These are phyloP conservation scores for Hymenotorrendiella dingleyae DNA, from an alignment of 2,329 filamentous ascomycete species.

Conservation along the genomic window DNA sequence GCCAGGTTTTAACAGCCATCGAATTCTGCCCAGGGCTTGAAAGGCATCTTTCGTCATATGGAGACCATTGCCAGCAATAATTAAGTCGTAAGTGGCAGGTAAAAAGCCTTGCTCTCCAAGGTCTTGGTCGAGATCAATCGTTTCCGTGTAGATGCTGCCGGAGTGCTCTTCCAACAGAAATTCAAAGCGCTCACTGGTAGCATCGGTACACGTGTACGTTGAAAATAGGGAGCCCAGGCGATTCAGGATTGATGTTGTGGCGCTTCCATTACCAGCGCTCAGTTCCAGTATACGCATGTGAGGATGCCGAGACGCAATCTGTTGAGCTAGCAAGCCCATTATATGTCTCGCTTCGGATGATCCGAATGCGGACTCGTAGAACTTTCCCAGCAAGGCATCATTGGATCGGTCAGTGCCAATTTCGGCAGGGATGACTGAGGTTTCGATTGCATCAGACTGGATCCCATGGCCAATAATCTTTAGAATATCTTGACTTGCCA, in stretches of 20 bases:
- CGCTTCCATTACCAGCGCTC: conserved; percentile 10
- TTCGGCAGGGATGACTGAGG: no score
- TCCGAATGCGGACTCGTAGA: conserved; percentile 7
- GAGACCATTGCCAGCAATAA: conserved; percentile 35
- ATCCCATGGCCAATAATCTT: no score
- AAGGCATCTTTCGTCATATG: conserved; percentile 32
- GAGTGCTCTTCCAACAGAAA: no score
- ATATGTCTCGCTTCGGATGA: neutral
- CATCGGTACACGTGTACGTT: neutral
- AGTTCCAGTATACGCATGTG: conserved; percentile 34
- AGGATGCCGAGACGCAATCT: conserved; percentile 30
- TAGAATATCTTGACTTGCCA: no score
- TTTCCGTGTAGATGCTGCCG: no score
- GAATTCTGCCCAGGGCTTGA: conserved; percentile 29
- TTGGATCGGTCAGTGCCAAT: no score
- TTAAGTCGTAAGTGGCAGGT: conserved; percentile 33
- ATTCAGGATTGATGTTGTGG: neutral
- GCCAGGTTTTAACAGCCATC: conserved; percentile 36
- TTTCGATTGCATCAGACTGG: no score
- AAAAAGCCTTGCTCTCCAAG: conserved; percentile 29
- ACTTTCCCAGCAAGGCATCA: conserved; percentile 4
- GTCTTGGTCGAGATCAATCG: conserved; percentile 31
- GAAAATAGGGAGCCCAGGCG: neutral
- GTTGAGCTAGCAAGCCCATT: conserved; percentile 3
- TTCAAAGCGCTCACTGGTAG: conserved; percentile 35